A percentile compares a stretch with the other conserved stretches of the same genome.
Evolutionary conservation across 306 rosid species (phyloP).

Genomic region (Malus sylvestris): DNA sequence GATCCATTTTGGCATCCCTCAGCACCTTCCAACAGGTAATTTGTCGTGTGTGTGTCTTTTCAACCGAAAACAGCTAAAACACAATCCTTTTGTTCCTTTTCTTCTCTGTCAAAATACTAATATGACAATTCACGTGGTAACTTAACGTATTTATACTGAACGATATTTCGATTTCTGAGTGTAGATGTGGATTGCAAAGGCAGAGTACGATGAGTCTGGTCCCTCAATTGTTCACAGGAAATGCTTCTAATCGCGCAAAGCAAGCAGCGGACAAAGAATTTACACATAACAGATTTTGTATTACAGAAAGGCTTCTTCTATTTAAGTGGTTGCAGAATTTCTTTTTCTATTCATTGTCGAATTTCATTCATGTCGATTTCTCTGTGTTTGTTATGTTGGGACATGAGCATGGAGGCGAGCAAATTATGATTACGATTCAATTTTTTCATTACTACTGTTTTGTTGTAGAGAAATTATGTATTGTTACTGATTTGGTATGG

Average conservation of each 20-base stretch:
- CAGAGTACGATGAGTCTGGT: slow-evolving; percentile 92
- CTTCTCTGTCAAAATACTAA: background rate
- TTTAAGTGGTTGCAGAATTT: slow-evolving; percentile 45
- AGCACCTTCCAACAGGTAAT: slow-evolving; percentile 99
- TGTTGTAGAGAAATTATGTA: slow-evolving; percentile 40
- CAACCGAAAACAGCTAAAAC: background rate
- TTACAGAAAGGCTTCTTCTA: slow-evolving; percentile 42
- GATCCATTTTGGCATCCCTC: slow-evolving; percentile 95
- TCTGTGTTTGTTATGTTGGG: slow-evolving; percentile 41
- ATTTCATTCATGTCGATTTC: slow-evolving; percentile 43
- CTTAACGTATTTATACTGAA: background rate
- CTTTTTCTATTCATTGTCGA: slow-evolving; percentile 20
- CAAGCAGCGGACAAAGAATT: slow-evolving; percentile 36
- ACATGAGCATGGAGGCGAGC: slow-evolving; percentile 51
- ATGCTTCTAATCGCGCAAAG: slow-evolving; percentile 65
- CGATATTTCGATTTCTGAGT: background rate
- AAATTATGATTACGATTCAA: slow-evolving; percentile 40
- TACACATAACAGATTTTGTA: slow-evolving; percentile 31
- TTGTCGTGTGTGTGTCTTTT: background rate
- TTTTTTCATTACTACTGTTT: slow-evolving; percentile 15
- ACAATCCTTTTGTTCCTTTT: background rate
- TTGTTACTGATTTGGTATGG: slow-evolving; percentile 44
- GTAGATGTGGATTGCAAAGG: slow-evolving; percentile 99
- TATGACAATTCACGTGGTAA: background rate
- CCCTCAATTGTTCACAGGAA: slow-evolving; percentile 98